A percentile compares a stretch with the other conserved stretches of the same genome.
These are phyloP conservation scores for Malus sylvestris DNA, from an alignment of 306 rosid species.

Conservation along the genomic window DNA sequence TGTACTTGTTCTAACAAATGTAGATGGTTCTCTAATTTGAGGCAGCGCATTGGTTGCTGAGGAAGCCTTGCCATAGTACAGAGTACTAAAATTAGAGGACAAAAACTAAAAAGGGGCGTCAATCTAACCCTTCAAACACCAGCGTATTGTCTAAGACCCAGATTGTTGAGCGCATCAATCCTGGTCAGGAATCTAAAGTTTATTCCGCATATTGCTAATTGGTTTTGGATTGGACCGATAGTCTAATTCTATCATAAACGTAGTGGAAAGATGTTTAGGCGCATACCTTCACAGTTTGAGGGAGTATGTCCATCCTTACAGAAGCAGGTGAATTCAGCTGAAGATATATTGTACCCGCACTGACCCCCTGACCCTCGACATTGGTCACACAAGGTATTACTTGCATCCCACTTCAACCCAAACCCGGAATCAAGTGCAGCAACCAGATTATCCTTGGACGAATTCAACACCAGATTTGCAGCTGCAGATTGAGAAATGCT, in stretches of 20 bases:
- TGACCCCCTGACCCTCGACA: constrained; percentile 37
- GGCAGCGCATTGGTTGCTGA: too few relatives aligned
- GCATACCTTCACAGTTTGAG: constrained; percentile 18
- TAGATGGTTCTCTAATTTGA: too few relatives aligned
- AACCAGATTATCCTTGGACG: constrained; percentile 9
- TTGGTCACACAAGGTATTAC: constrained; percentile 25
- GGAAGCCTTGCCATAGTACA: too few relatives aligned
- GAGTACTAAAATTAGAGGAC: too few relatives aligned
- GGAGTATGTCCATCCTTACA: constrained; percentile 33
- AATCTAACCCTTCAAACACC: too few relatives aligned
- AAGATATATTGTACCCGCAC: constrained; percentile 32
- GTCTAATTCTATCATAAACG: background rate
- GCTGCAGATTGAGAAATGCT: constrained; percentile 25
- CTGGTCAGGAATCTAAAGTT: too few relatives aligned
- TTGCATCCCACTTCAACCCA: constrained; percentile 37
- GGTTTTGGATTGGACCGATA: background rate
- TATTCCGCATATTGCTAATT: too few relatives aligned
- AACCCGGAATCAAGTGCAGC: constrained; percentile 37
- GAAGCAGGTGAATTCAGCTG: constrained; percentile 41
- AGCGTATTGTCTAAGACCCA: too few relatives aligned
- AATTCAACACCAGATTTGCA: background rate
- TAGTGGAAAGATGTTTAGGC: background rate
- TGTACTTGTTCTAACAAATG: too few relatives aligned
- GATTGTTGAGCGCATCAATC: background rate
- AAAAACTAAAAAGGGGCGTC: too few relatives aligned